These are phyloP conservation scores for Rhododendron mucronatum DNA, from an alignment of 148 eudicot genomes.

Conservation along the genomic window DNA sequence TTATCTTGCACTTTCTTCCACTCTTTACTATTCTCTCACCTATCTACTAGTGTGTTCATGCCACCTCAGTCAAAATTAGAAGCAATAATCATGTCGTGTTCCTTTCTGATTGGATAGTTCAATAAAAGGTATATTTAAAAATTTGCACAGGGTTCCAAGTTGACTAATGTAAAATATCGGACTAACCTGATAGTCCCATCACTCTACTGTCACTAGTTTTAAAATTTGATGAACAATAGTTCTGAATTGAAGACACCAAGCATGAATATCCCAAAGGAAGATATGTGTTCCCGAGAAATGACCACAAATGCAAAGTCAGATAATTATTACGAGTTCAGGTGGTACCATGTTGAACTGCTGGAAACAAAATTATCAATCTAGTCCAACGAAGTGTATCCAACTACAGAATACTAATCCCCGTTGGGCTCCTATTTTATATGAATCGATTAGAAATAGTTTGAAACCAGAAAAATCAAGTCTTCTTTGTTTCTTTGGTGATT, in stretches of 20 bases:
- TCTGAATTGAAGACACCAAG: neutral
- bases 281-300: neutral
- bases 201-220: neutral
- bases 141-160: neutral
- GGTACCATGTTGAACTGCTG: neutral
- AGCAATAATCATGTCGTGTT: neutral
- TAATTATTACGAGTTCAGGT: neutral
- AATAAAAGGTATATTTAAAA: neutral
- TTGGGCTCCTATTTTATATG: neutral
- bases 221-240: neutral
- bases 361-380: neutral
- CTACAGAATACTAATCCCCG: neutral
- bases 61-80: neutral
- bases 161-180: neutral
- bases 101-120: neutral
- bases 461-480: neutral
- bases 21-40: neutral
- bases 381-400: neutral
- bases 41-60: neutral
- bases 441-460: neutral
- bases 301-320: neutral
- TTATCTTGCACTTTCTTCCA: neutral
- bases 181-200: neutral
- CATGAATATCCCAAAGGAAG: neutral
- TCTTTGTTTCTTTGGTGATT: neutral